Evolutionary conservation across 2,329 filamentous ascomycete genomes (phyloP).

Genomic region (Fusarium sp.): DNA sequence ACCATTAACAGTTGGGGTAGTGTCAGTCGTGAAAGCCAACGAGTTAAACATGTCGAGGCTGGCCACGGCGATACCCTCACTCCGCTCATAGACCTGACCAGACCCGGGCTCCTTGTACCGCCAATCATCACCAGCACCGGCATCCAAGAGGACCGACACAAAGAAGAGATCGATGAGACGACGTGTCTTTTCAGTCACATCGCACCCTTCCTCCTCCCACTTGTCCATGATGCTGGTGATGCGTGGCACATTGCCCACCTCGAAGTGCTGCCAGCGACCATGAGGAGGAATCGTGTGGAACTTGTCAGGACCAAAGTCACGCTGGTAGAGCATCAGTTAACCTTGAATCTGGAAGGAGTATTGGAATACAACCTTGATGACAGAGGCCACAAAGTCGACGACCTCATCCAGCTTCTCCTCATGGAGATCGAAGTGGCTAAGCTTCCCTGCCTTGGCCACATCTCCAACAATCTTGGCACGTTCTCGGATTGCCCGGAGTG

Average conservation of each 20-base stretch:
- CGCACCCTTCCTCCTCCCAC: conserved; percentile 54
- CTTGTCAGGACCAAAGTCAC: conserved; percentile 61
- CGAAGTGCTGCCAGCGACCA: conserved; percentile 72
- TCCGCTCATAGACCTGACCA: conserved; percentile 51
- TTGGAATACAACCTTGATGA: conserved; percentile 53
- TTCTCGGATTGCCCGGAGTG: conserved; percentile 50
- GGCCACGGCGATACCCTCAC: conserved; percentile 63
- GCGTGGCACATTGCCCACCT: conserved; percentile 64
- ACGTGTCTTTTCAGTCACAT: conserved; percentile 60
- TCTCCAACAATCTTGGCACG: conserved; percentile 46
- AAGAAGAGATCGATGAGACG: conserved; percentile 71
- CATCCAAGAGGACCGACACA: conserved; percentile 68
- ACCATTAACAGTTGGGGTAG: conserved; percentile 50
- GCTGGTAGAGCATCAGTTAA: conserved; percentile 44
- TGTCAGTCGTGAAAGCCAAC: conserved; percentile 49
- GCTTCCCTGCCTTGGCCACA: conserved; percentile 50
- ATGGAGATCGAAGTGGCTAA: conserved; percentile 57
- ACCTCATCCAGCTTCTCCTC: conserved; percentile 50
- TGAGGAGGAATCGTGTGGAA: conserved; percentile 63
- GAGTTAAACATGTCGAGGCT: conserved; percentile 60
- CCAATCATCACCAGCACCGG: conserved; percentile 63
- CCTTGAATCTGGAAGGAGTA: background rate
- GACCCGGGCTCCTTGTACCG: conserved; percentile 54
- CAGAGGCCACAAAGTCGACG: conserved; percentile 54
- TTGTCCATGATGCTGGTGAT: conserved; percentile 55